Evolutionary conservation across 257 asterid species (phyloP).

Genomic region (Ilex asprella): DNA sequence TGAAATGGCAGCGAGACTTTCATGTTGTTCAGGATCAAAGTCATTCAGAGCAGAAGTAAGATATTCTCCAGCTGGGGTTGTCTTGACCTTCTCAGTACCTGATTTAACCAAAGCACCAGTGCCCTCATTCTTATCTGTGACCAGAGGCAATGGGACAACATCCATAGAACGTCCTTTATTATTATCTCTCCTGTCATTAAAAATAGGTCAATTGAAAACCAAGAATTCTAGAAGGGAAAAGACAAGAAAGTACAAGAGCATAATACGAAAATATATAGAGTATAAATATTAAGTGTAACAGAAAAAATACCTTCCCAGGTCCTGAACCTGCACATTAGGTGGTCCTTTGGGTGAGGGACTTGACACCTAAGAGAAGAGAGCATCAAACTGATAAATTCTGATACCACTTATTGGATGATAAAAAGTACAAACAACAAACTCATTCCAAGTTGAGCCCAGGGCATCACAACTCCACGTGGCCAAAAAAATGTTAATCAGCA

Average conservation of each 20-base stretch:
- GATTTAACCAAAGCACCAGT: constrained; percentile 77
- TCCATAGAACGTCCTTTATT: constrained; percentile 53
- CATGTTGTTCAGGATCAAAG: constrained; percentile 96
- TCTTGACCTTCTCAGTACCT: constrained; percentile 62
- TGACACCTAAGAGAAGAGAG: constrained; percentile 46
- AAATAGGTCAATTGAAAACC: not conserved
- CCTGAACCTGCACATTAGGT: constrained; percentile 42
- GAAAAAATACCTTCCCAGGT: constrained; percentile 51
- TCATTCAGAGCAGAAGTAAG: constrained; percentile 91
- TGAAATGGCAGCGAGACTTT: constrained; percentile 94
- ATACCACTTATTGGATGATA: no score
- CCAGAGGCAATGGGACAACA: constrained; percentile 39
- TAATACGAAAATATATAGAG: not conserved
- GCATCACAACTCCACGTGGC: no score
- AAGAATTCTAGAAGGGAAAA: constrained; percentile 2
- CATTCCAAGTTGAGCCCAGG: no score
- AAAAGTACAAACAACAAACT: no score
- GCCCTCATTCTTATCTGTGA: constrained; percentile 53
- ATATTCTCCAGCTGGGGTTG: constrained; percentile 99
- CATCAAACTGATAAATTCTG: constrained; percentile 4
- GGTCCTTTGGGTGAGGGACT: constrained; percentile 61
- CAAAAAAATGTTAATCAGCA: no score
- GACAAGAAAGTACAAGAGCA: constrained; percentile 3
- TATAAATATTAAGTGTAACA: constrained; percentile 13
- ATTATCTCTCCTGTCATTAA: constrained; percentile 47